phyloP scores from a whole-genome alignment of 2,329 filamentous ascomycete species.

The Diplodia mutila region DNA sequence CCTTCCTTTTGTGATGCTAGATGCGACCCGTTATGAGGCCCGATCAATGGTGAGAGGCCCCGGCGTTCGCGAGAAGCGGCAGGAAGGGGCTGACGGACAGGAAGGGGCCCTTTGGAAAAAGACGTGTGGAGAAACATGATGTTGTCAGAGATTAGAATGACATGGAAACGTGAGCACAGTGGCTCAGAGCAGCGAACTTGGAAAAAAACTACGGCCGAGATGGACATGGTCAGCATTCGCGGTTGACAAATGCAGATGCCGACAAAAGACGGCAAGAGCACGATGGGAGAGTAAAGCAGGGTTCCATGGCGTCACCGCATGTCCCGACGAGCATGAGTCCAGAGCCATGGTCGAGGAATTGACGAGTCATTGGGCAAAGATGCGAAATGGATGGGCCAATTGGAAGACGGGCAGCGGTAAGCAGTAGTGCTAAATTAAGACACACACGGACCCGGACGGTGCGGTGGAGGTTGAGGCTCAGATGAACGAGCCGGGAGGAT shows the following conservation, averaged over 20 bases:
- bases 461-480: background rate
- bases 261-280: background rate
- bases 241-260: background rate
- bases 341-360: background rate
- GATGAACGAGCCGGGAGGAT: background rate
- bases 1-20: constrained; percentile 3
- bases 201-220: background rate
- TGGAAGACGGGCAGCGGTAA: background rate
- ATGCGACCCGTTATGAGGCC: background rate
- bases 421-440: constrained; percentile 17
- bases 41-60: background rate
- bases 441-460: background rate
- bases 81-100: background rate
- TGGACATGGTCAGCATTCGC: background rate
- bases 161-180: background rate
- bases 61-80: background rate
- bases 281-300: background rate
- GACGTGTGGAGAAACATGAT: constrained; percentile 13
- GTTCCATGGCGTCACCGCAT: background rate
- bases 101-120: background rate
- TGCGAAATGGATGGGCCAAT: background rate
- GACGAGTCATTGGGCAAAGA: background rate
- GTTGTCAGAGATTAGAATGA: constrained; percentile 20
- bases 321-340: background rate
- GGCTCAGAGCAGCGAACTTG: background rate